Base-by-base conservation (phyloP, 2,329 filamentous ascomycete genomes). In the Trichoderma gracile region DNA sequence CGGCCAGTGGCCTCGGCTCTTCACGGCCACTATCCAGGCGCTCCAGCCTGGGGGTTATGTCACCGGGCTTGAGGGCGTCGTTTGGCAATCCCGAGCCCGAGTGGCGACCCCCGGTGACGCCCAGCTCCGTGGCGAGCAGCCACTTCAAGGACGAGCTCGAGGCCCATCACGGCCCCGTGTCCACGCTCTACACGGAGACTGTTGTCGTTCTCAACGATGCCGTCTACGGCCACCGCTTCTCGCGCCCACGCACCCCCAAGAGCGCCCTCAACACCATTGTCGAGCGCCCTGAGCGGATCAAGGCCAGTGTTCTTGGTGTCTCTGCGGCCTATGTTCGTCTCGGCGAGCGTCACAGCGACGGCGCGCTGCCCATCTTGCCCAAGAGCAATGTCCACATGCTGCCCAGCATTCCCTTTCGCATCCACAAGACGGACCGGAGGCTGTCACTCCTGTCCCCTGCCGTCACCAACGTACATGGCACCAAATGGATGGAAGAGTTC, bases 221-320 rank as follows among this genome's bases (percentile, higher is more conserved):
- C 60, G 97, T 94, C 77, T 99, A 98, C 74, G 93, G 94, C 25
- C 95, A 99, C 78, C 89, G 93, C 23, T 99, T 88, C 76, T 92
- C 93, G 12, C 85, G 95, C 50, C 92, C 92, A 4, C 89, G 90
- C 70, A 89, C 92, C 0, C 89, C 87, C 23, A 89, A 89, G 71
- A 83, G 80, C 50, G 84, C 85, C 17, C 82, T 98, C 1, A 86
- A 81, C 71, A 90, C 88, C 64, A 97, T 99, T 68, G 93, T 99
- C 55, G 95, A 99, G 78, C 85, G 95, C 12, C 95, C 95, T 0
- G 95, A 99, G 79, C 84, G 95, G 65, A 88, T 99, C 68, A 90
- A 91, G 70, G 95, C 95, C 5, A 88, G 88, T 66, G 86, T 94
- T 0, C 74, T 97, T 56, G 95, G 95, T 3, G 82, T 97, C 6